These are phyloP conservation scores for Staphylotrichum tortipilum DNA, from an alignment of 495 filamentous ascomycete species.

Conservation along the genomic window DNA sequence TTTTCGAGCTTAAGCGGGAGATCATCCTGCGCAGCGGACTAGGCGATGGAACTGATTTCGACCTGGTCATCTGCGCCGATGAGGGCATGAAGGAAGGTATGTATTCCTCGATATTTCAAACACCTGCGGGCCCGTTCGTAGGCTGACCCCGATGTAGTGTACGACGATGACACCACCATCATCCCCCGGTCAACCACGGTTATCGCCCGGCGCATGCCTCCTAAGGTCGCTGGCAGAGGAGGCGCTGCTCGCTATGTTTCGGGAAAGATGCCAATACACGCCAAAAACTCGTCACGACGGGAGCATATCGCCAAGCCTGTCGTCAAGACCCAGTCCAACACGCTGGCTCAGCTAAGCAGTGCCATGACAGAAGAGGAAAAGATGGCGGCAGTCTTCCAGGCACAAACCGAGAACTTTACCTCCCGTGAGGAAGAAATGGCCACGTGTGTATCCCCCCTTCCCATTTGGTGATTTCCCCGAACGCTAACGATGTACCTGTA, in stretches of 20 bases:
- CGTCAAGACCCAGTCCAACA: slow-evolving; percentile 47
- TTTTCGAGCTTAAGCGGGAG: slow-evolving; percentile 96
- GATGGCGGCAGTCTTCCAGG: slow-evolving; percentile 79
- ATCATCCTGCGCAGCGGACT: slow-evolving; percentile 90
- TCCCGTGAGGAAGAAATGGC: slow-evolving; percentile 87
- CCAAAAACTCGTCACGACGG: slow-evolving; percentile 68
- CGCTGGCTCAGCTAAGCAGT: slow-evolving; percentile 53
- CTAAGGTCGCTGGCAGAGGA: slow-evolving; percentile 69
- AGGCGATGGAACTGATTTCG: slow-evolving; percentile 94
- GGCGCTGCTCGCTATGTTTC: slow-evolving; percentile 92
- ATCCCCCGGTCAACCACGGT: slow-evolving; percentile 91
- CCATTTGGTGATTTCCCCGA: not conserved
- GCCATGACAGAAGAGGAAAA: slow-evolving; percentile 83
- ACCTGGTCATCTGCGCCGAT: slow-evolving; percentile 84
- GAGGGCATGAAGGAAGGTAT: slow-evolving; percentile 81
- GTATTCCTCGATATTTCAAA: slow-evolving; percentile 14
- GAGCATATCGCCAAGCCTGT: slow-evolving; percentile 48
- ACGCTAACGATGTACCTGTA: slow-evolving; percentile 34
- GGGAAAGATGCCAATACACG: slow-evolving; percentile 88
- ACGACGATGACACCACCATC: slow-evolving; percentile 92
- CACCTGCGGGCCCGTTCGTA: not conserved
- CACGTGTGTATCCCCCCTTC: slow-evolving; percentile 53
- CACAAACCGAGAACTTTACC: slow-evolving; percentile 77
- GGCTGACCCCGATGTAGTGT: slow-evolving; percentile 51
- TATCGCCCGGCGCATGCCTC: slow-evolving; percentile 80